A percentile compares a stretch with the other conserved stretches of the same genome.
Conservation (phyloP, 2,329 filamentous ascomycete genomes). For the Trichoderma afroharzianum region DNA sequence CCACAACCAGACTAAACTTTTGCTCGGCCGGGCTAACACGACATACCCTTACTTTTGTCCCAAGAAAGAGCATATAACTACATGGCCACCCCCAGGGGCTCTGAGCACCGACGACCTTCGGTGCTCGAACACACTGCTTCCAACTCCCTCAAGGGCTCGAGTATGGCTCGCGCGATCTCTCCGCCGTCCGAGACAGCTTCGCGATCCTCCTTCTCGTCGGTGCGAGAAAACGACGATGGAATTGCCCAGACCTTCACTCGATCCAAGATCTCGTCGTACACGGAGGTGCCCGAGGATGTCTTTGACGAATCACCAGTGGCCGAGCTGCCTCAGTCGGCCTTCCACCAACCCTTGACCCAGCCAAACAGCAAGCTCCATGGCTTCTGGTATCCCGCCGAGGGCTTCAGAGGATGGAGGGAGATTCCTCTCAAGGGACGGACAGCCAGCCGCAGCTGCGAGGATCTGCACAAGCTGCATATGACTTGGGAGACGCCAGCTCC, state of each 20-base stretch:
- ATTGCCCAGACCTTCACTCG: conserved; percentile 61
- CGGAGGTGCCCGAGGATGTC: conserved; percentile 46
- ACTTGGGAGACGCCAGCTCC: conserved; percentile 48
- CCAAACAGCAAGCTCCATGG: conserved; percentile 56
- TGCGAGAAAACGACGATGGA: conserved; percentile 57
- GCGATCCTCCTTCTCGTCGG: conserved; percentile 59
- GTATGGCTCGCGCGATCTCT: conserved; percentile 37
- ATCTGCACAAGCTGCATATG: conserved; percentile 53
- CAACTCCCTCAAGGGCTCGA: conserved; percentile 30
- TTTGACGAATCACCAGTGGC: conserved; percentile 46
- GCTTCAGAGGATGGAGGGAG: conserved; percentile 60
- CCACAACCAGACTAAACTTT: conserved; percentile 11
- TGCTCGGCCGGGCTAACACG: neutral
- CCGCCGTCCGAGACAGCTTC: conserved; percentile 37
- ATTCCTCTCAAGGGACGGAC: conserved; percentile 57
- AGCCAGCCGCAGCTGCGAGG: conserved; percentile 59
- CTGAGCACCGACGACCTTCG: conserved; percentile 27
- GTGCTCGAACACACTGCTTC: conserved; percentile 16
- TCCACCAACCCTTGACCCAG: conserved; percentile 51
- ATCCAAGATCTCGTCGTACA: conserved; percentile 60
- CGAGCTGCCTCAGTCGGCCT: conserved; percentile 44
- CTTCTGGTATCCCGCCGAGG: conserved; percentile 55
- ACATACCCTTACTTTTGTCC: neutral
- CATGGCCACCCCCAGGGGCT: conserved; percentile 17
- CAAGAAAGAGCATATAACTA: conserved; percentile 3